These are phyloP conservation scores for Plectosphaerella sp. DNA, from an alignment of 2,329 filamentous ascomycete genomes.

Conservation along the genomic window DNA sequence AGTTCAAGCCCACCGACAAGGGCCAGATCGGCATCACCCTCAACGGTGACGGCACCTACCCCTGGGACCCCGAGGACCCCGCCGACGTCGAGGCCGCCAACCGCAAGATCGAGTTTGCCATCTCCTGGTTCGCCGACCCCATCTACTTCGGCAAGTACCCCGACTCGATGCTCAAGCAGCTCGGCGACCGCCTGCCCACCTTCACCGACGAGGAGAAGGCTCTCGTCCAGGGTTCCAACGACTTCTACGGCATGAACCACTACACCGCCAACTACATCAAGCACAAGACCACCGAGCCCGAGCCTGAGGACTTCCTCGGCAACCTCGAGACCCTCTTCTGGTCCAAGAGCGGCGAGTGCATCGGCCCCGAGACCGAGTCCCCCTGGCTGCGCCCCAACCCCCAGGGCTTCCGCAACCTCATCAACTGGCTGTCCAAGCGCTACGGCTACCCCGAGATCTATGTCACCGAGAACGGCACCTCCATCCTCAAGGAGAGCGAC, in stretches of 20 bases:
- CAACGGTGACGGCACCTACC: constrained; percentile 79
- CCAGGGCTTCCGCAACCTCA: constrained; percentile 70
- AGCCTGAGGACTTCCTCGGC: constrained; percentile 65
- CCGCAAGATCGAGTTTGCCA: constrained; percentile 82
- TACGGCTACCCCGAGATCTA: constrained; percentile 76
- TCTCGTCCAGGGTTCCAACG: constrained; percentile 80
- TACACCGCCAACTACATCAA: constrained; percentile 87
- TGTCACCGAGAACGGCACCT: constrained; percentile 86
- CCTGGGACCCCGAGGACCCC: constrained; percentile 75
- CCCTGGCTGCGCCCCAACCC: constrained; percentile 76
- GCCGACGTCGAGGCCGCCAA: constrained; percentile 70
- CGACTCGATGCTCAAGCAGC: constrained; percentile 75
- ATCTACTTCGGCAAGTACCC: constrained; percentile 84
- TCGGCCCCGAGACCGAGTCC: constrained; percentile 79
- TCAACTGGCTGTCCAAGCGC: constrained; percentile 72
- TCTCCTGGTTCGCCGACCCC: constrained; percentile 84
- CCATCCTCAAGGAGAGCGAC: constrained; percentile 77
- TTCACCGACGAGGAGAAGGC: constrained; percentile 69
- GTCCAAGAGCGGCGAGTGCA: constrained; percentile 67
- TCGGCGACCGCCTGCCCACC: constrained; percentile 70
- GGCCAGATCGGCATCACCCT: constrained; percentile 85
- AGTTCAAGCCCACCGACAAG: constrained; percentile 68
- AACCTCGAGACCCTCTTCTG: constrained; percentile 70
- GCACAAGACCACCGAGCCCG: constrained; percentile 58
- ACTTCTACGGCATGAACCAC: constrained; percentile 94